Evolutionary conservation across 305 asterid species (phyloP), one percentile per base, ranked within the genome.

Genomic region (Fraxinus floribunda): DNA sequence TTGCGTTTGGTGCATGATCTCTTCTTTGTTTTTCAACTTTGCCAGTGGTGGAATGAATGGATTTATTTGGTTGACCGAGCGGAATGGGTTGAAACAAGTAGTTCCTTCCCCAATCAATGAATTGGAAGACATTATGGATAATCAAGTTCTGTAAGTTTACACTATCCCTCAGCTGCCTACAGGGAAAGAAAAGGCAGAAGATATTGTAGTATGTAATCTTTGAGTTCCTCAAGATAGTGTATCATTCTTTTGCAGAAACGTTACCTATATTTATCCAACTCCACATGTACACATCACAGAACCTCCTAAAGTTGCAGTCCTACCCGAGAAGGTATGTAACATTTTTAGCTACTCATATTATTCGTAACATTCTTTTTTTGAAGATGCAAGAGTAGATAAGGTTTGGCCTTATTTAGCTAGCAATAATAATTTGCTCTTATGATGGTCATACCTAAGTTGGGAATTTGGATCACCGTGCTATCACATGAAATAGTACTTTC

Each of bases 21-120:
- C 79, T 78, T 76, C 75, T 24, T 82, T 84, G 41, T 34, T 49
- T 80, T 52, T 80, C 79, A 83, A 83, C 57, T 83, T 89, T 78
- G 82, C 76, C 93, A 96, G 98, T 83, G 92, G 90, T 77, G 98
- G 97, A 81, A 96, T 96, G 99, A 93, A 96, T 84, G 99, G 98
- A 82, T 94, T 87, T 88, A 77, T 94, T 86, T 90, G 94, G 89
- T 89, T 94, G 86, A 91, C 91, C 72, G 85, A 84, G 86, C 90
- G 98, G 90, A 96, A 96, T 89, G 88, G 86, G 77, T 81, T 82
- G 86, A 89, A 82, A 78, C 86, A 78, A 74, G 87, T 82, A 78
- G 82, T 93, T 82, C 87, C 91, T 80, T 89, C 97, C 83, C 95
- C 97, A 76, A 87, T 94, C 76, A 74, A 68, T 83, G 97, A 95